Conservation (phyloP, 768 basidiomycete genomes). For the Amanita rubescens region DNA sequence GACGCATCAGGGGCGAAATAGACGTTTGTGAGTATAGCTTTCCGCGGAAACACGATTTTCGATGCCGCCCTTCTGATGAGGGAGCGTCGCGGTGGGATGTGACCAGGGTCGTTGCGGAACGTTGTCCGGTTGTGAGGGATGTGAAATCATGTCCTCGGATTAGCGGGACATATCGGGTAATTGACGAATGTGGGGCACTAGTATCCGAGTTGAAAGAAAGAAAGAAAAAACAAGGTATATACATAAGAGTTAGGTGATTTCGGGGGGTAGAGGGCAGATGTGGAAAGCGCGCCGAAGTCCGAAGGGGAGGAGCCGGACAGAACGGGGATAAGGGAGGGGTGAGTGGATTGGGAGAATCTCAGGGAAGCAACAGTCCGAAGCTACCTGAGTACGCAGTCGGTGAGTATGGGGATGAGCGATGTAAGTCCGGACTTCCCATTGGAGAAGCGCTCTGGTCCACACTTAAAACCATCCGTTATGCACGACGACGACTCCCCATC, state of each 20-base stretch:
- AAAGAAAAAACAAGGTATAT: not conserved
- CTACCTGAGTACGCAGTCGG: conserved; percentile 1
- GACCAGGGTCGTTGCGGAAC: not conserved
- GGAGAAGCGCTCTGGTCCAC: conserved; percentile 5
- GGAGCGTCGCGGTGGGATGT: not conserved
- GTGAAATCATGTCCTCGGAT: not conserved
- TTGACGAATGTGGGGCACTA: not conserved
- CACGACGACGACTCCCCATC: conserved; percentile 19
- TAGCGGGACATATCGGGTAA: no score
- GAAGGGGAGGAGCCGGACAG: not conserved
- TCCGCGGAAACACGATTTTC: not conserved
- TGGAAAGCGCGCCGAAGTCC: not conserved
- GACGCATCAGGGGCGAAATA: not conserved
- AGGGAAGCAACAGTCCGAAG: not conserved
- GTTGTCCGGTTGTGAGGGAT: not conserved
- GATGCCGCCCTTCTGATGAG: not conserved
- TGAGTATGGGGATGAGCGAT: conserved; percentile 16
- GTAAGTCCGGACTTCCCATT: conserved; percentile 23
- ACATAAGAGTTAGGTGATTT: no score
- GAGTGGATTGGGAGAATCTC: conserved; percentile 3
- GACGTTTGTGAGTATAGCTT: not conserved
- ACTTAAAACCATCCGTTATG: conserved; percentile 7
- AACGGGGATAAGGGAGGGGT: not conserved
- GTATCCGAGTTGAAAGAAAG: no score
- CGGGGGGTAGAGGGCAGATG: not conserved